These are phyloP conservation scores for Diaporthe batatas DNA, from an alignment of 2,329 filamentous ascomycete species.

Conservation along the genomic window DNA sequence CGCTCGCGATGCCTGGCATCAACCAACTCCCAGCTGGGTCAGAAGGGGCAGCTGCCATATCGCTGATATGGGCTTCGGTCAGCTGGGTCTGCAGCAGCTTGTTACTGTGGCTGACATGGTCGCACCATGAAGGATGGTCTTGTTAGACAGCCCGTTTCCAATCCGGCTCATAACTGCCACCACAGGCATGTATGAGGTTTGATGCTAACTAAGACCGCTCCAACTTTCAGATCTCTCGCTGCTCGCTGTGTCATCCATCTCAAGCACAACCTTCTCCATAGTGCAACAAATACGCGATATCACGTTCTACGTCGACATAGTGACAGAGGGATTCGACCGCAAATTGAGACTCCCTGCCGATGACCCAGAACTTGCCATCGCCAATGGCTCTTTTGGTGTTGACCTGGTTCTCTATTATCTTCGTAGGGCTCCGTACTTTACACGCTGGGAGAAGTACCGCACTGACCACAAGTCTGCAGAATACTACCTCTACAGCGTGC, in stretches of 20 bases:
- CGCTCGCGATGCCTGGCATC: constrained; percentile 41
- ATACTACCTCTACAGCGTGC: constrained; percentile 46
- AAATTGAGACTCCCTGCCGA: constrained; percentile 42
- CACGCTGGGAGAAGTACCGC: background rate
- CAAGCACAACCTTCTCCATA: constrained; percentile 47
- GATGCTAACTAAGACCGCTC: constrained; percentile 23
- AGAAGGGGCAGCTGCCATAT: constrained; percentile 39
- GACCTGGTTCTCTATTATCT: constrained; percentile 48
- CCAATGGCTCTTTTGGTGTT: constrained; percentile 46
- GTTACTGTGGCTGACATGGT: constrained; percentile 47
- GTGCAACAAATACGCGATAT: constrained; percentile 46
- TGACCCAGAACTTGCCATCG: constrained; percentile 44
- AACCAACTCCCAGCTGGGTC: constrained; percentile 41
- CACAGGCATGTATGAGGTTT: background rate
- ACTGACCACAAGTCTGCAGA: constrained; percentile 40
- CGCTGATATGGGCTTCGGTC: constrained; percentile 35
- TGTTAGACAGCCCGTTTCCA: constrained; percentile 43
- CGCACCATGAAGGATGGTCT: constrained; percentile 45
- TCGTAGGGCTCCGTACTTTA: constrained; percentile 40
- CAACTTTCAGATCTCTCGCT: constrained; percentile 45
- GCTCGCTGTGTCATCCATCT: constrained; percentile 44
- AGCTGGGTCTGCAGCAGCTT: constrained; percentile 41
- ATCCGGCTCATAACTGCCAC: background rate
- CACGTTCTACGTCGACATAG: constrained; percentile 43
- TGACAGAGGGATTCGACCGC: constrained; percentile 42